Percentiles rank a stretch among this genome's conserved stretches.
These are phyloP conservation scores for Pseudocercospora crystallina DNA, from an alignment of 2,329 filamentous ascomycete genomes.

Conservation along the genomic window DNA sequence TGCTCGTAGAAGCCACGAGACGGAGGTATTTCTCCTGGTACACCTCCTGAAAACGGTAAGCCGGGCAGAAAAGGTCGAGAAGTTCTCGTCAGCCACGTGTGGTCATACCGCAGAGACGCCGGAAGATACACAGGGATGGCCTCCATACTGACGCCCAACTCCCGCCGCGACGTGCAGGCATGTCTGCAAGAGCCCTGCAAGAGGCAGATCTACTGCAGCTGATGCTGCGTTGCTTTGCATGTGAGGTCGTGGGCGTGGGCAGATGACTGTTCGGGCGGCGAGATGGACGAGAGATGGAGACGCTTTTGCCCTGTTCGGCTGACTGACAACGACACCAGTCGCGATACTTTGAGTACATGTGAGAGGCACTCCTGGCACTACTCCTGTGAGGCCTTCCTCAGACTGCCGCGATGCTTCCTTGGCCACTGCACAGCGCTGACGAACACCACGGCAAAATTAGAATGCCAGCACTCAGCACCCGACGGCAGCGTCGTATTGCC, in stretches of 20 bases:
- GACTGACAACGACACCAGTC: neutral
- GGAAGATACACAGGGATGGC: conserved; percentile 1
- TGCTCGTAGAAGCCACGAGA: neutral
- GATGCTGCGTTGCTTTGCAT: neutral
- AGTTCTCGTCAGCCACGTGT: conserved; percentile 1
- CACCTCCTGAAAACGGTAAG: neutral
- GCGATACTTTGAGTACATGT: neutral
- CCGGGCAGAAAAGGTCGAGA: neutral
- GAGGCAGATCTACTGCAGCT: conserved; percentile 5
- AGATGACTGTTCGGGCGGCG: conserved; percentile 8
- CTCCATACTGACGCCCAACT: conserved; percentile 1
- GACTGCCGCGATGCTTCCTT: neutral
- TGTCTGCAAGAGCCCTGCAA: neutral
- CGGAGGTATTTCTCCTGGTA: neutral
- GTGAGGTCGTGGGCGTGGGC: conserved; percentile 7
- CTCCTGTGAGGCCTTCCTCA: neutral
- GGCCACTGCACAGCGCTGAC: conserved; percentile 7
- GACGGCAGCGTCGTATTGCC: conserved; percentile 1
- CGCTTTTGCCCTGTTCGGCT: no score
- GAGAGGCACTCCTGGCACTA: conserved; percentile 4
- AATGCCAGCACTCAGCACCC: conserved; percentile 6
- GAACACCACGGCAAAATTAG: conserved; percentile 9
- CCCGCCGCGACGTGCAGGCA: neutral
- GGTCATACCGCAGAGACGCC: conserved; percentile 1
- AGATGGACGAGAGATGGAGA: no score